Evolutionary conservation across 768 basidiomycete species (phyloP), one percentile per base, ranked within the genome.

Genomic region (Tephrocybe sp.): DNA sequence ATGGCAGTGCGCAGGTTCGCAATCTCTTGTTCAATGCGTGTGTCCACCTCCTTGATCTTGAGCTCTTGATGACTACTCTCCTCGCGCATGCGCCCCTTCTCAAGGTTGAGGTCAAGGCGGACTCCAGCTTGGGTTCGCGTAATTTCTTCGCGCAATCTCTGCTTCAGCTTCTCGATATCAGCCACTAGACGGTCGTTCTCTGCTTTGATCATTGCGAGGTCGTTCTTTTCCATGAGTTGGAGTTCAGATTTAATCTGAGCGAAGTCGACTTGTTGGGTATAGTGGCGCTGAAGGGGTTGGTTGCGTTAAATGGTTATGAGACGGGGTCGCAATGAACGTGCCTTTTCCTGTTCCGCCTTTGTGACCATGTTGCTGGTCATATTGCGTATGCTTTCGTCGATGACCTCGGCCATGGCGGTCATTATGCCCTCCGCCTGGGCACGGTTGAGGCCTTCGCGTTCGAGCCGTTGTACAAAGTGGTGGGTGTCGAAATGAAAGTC

Each of bases 11-110:
- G 75, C 47, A 97, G 67, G 2, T 83, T 84, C 8, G 93, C 92
- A 63, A 96, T 96, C 70, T 98, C 94, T 64, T 91, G 90, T 68
- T 99, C 96, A 58, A 98, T 98, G 65, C 91, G 74, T 3, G 96
- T 98, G 62, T 98, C 96, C 15, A 98, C 94, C 67, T 99, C 96
- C 67, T 93, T 93, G 64, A 98, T 90, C 81, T 98, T 98, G 46
- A 95, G 73, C 62, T 97, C 94, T 62, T 98, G 92, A 34, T 85
- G 84, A 58, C 84, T 87, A 58, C 85, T 86, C 74, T 98, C 95
- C 64, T 98, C 95, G 46, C 96, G 75, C 76, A 98, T 91, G 40
- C 96, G 79, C 1, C 93, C 93, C 69, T 98, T 98, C 75, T 99
- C 96, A 21, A 98, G 72, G 69, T 99, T 99, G 51, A 99, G 70